Percentiles rank a stretch among this genome's conserved stretches.
These are phyloP conservation scores for Kazachstania psychrophila DNA, from an alignment of 805 yeast genomes.

Conservation along the genomic window DNA sequence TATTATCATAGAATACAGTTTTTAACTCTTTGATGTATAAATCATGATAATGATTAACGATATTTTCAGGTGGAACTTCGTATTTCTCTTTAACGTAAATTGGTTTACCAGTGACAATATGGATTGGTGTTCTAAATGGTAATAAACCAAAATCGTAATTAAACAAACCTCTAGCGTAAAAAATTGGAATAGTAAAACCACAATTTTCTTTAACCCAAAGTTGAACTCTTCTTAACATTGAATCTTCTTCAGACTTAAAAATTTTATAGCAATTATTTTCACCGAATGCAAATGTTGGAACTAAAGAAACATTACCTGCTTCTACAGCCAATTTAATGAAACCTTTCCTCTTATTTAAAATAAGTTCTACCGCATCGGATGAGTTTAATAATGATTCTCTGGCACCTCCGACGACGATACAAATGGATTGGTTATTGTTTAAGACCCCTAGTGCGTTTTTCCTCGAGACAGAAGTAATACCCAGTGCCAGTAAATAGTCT, in stretches of 20 bases:
- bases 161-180: constrained; percentile 86
- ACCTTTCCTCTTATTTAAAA: constrained; percentile 72
- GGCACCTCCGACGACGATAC: constrained; percentile 94
- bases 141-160: constrained; percentile 86
- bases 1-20: constrained; percentile 58
- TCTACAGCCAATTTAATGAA: constrained; percentile 80
- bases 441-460: constrained; percentile 60
- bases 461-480: constrained; percentile 76
- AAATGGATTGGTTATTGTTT: constrained; percentile 59
- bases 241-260: constrained; percentile 35
- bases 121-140: constrained; percentile 75
- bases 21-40: constrained; percentile 57
- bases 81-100: constrained; percentile 43
- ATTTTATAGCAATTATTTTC: constrained; percentile 62
- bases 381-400: constrained; percentile 70
- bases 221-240: constrained; percentile 51
- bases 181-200: constrained; percentile 84
- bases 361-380: constrained; percentile 54
- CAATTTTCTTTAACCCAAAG: constrained; percentile 57
- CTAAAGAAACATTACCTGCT: constrained; percentile 66
- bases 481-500: constrained; percentile 73
- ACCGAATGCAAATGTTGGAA: constrained; percentile 87
- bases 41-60: constrained; percentile 61
- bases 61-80: constrained; percentile 37
- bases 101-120: constrained; percentile 67